Conservation (phyloP, 352 stramenopile genomes). For the Pythium sukuiense region DNA sequence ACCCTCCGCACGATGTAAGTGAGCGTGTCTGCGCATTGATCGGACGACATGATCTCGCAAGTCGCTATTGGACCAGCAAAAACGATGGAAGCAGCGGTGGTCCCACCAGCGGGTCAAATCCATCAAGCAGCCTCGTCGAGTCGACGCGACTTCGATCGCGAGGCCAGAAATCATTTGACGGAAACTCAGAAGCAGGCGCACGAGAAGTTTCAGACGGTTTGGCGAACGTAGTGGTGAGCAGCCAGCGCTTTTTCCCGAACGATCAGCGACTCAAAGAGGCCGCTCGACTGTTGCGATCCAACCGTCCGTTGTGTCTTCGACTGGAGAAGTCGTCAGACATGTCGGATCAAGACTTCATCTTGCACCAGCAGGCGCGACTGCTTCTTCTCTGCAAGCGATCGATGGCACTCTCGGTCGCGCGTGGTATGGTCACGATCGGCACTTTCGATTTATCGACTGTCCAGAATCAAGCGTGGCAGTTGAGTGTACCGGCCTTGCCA, state of each 20-base stretch:
- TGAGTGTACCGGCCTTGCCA: slow-evolving; percentile 91
- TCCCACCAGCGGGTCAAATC: background rate
- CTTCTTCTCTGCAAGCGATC: slow-evolving; percentile 92
- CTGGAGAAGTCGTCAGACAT: slow-evolving; percentile 63
- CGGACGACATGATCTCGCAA: slow-evolving; percentile 58
- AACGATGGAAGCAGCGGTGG: background rate
- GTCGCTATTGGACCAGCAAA: slow-evolving; percentile 9
- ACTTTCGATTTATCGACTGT: slow-evolving; percentile 73
- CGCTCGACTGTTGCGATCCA: slow-evolving; percentile 75
- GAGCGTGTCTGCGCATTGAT: slow-evolving; percentile 60
- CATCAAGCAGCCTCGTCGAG: slow-evolving; percentile 19
- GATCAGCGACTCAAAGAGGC: slow-evolving; percentile 86
- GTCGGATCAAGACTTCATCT: slow-evolving; percentile 71
- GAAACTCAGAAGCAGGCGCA: background rate
- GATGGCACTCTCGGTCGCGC: slow-evolving; percentile 91
- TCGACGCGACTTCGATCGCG: slow-evolving; percentile 11
- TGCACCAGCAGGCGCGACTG: slow-evolving; percentile 94
- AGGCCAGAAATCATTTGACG: background rate
- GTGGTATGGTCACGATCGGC: slow-evolving; percentile 97
- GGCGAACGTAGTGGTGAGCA: slow-evolving; percentile 49
- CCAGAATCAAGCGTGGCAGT: slow-evolving; percentile 80
- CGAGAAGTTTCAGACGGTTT: slow-evolving; percentile 57
- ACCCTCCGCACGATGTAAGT: slow-evolving; percentile 56
- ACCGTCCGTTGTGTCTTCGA: slow-evolving; percentile 66
- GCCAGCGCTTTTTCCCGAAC: slow-evolving; percentile 59